Evolutionary conservation across 768 basidiomycete genomes (phyloP).

Genomic region (Pleurotus djamor): DNA sequence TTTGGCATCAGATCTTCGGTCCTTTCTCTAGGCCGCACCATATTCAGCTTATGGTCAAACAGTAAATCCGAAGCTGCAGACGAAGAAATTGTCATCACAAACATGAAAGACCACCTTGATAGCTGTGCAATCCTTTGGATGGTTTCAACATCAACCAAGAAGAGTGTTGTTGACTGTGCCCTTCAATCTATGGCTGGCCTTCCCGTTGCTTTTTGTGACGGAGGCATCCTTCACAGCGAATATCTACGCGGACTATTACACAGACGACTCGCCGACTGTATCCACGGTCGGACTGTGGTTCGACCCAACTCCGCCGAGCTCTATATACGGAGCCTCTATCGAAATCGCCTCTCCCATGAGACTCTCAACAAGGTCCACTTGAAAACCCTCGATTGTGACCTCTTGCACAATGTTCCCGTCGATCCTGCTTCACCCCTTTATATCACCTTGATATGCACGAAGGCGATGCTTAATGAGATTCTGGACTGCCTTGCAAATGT

Average conservation of each 20-base stretch:
- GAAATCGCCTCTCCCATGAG: not conserved
- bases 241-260: not conserved
- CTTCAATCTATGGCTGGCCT: constrained; percentile 8
- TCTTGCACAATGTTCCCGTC: not conserved
- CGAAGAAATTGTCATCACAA: not conserved
- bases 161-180: not conserved
- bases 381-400: not conserved
- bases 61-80: not conserved
- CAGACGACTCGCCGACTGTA: not conserved
- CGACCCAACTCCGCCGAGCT: not conserved
- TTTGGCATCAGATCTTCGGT: too few relatives aligned
- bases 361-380: not conserved
- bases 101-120: not conserved
- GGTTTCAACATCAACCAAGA: constrained; percentile 6
- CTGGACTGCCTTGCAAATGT: not conserved
- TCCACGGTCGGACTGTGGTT: not conserved
- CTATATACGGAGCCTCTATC: constrained; percentile 5
- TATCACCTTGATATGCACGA: constrained; percentile 4
- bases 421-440: not conserved
- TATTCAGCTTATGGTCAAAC: not conserved
- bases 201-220: not conserved
- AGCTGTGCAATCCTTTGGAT: constrained; percentile 5
- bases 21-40: too few relatives aligned
- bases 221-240: not conserved
- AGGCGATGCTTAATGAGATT: constrained; percentile 5